Evolutionary conservation across 192 early-diverging fungal genomes (phyloP).

Genomic region (Coemansia sp.): DNA sequence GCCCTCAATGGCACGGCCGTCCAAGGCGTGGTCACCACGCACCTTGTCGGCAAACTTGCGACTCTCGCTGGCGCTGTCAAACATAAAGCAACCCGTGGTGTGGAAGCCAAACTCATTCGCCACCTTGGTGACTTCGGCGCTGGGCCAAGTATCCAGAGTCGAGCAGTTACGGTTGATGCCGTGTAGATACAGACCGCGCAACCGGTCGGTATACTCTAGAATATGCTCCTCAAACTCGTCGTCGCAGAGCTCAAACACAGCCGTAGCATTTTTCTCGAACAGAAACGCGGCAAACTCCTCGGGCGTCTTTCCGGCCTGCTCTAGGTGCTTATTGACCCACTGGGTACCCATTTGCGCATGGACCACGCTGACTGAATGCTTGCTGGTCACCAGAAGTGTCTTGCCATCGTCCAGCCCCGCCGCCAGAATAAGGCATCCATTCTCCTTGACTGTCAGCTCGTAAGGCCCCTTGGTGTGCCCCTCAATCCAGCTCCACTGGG

Average conservation of each 20-base stretch:
- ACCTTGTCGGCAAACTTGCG: conserved; percentile 70
- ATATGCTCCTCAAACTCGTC: conserved; percentile 97
- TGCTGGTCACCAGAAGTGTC: conserved; percentile 81
- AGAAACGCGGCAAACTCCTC: conserved; percentile 77
- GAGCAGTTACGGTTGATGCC: conserved; percentile 84
- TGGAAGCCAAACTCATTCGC: conserved; percentile 78
- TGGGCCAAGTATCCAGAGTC: conserved; percentile 72
- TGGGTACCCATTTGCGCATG: conserved; percentile 67
- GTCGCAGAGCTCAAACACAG: conserved; percentile 86
- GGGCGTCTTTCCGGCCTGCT: conserved; percentile 54
- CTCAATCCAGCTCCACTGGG: conserved; percentile 63
- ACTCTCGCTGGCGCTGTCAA: conserved; percentile 64
- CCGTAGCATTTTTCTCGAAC: conserved; percentile 71
- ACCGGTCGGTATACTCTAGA: conserved; percentile 76
- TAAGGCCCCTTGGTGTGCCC: conserved; percentile 77
- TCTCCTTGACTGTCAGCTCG: conserved; percentile 93
- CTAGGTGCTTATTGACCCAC: conserved; percentile 75
- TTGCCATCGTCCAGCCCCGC: conserved; percentile 62
- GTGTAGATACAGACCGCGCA: conserved; percentile 86
- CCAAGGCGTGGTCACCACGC: conserved; percentile 63
- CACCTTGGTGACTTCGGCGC: conserved; percentile 60
- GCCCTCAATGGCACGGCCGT: conserved; percentile 81
- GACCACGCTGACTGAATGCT: conserved; percentile 64
- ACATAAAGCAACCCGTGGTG: conserved; percentile 55
- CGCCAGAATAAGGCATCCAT: conserved; percentile 94